These are phyloP conservation scores for Rhytidiadelphus loreus DNA, from an alignment of 225 moss, liverwort and hornwort species.

Conservation along the genomic window DNA sequence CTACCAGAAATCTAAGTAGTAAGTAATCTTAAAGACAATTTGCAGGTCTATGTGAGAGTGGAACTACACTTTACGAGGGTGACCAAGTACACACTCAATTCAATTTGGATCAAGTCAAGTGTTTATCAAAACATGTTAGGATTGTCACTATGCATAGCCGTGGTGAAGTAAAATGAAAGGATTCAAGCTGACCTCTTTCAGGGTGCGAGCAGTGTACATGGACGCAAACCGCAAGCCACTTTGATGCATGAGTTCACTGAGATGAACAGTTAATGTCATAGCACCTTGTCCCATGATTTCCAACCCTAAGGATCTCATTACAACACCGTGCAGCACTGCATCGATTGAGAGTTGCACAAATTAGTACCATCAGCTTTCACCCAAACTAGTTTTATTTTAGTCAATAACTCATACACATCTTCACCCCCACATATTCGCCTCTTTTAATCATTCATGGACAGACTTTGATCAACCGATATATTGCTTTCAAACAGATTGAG, in stretches of 20 bases:
- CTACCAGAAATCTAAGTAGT: neutral
- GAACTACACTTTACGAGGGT: neutral
- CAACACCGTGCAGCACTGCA: conserved; percentile 56
- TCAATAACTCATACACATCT: neutral
- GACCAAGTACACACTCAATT: neutral
- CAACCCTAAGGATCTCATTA: conserved; percentile 50
- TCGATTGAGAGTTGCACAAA: neutral
- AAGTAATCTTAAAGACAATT: neutral
- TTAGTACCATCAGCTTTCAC: neutral
- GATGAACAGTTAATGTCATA: conserved; percentile 44
- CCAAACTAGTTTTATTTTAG: neutral
- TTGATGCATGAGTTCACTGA: conserved; percentile 56
- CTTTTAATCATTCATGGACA: neutral
- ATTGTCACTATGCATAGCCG: neutral
- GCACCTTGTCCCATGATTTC: conserved; percentile 60
- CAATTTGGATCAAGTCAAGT: neutral
- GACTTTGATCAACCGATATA: neutral
- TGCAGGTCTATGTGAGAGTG: neutral
- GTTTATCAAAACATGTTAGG: neutral
- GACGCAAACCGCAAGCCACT: conserved; percentile 35
- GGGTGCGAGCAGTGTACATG: conserved; percentile 42
- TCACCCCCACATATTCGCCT: neutral
- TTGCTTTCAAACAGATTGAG: neutral
- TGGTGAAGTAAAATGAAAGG: neutral
- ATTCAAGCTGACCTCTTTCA: conserved; percentile 48